Evolutionary conservation across 306 rosid genomes (phyloP), one percentile per base, ranked within the genome.

Genomic region (Citrullus mucosospermus): DNA sequence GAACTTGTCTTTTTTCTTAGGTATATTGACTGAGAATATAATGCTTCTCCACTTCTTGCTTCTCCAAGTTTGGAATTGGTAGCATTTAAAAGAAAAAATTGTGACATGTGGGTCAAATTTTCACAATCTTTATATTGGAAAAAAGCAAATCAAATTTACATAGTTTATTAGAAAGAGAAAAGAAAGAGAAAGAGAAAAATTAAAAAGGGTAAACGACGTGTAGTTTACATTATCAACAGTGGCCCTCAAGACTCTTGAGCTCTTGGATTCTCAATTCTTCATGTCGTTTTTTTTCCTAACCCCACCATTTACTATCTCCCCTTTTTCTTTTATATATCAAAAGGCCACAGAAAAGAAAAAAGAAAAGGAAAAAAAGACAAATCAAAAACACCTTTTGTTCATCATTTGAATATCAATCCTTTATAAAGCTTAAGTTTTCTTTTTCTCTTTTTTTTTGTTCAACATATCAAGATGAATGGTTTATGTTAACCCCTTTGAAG

Each of bases 241-340:
- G 3, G 13, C 66, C 7, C 8, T 11, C 50, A 16, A 55, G 43
- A 43, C 62, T 58, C 43, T 41, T 20, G 0, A 56, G 13, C 68
- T 58, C 50, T 58, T 58, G 63, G 50, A 75, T 75, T 53, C 51
- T 75, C 51, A 46, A 6, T 30, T 34, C 34, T 53, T 51, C 55
- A 43, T 50, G 77, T 72, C 77, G 43, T 50, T 39, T 22, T 53
- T 70, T 48, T 50, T 46, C 15, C 77, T 74, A 75, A 82, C 90
- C 87, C 89, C 87, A 86, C 91, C 86, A 84, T 88, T 85, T 69
- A 79, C 85, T 79, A 80, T 63, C 83, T 88, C 81, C 82, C 78
- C 81, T 83, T 79, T 84, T 82, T 88, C 81, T 48, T 39, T 44
- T 25, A 43, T 53, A 46, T 22, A 72, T 3, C 59, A 28, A 72